Conservation (phyloP, 2,329 filamentous ascomycete species). For the Didymella segeticola region DNA sequence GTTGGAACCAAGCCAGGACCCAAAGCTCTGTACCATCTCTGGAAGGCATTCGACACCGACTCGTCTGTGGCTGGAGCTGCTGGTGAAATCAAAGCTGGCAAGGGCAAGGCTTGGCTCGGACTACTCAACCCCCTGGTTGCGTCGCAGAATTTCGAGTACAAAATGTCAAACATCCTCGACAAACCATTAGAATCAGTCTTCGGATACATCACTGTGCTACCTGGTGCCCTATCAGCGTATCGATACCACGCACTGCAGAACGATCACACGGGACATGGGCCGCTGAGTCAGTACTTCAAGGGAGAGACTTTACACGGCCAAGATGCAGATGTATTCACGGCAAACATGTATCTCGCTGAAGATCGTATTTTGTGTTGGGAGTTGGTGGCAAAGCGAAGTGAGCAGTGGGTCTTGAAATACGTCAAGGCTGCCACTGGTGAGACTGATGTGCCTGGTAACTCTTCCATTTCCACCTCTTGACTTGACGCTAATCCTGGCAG, state of each 20-base stretch:
- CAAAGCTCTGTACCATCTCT: slow-evolving; percentile 94
- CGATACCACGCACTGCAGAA: slow-evolving; percentile 96
- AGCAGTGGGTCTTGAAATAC: slow-evolving; percentile 97
- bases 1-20: slow-evolving; percentile 91
- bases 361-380: slow-evolving; percentile 94
- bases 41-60: slow-evolving; percentile 98
- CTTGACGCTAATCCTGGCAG: slow-evolving; percentile 51
- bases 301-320: slow-evolving; percentile 96
- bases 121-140: slow-evolving; percentile 93
- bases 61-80: slow-evolving; percentile 97
- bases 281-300: slow-evolving; percentile 98
- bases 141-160: slow-evolving; percentile 99
- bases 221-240: slow-evolving; percentile 93
- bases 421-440: slow-evolving; percentile 96
- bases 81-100: slow-evolving; percentile 97
- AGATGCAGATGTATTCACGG: slow-evolving; percentile 95
- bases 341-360: slow-evolving; percentile 93
- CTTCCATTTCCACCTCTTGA: no score
- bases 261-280: slow-evolving; percentile 92
- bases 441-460: slow-evolving; percentile 92
- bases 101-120: slow-evolving; percentile 81
- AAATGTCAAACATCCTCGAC: slow-evolving; percentile 99
- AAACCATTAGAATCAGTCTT: slow-evolving; percentile 97
- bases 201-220: slow-evolving; percentile 96
- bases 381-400: slow-evolving; percentile 90